Conservation (phyloP, 2,329 filamentous ascomycete species). For the Pseudopithomyces maydicus region DNA sequence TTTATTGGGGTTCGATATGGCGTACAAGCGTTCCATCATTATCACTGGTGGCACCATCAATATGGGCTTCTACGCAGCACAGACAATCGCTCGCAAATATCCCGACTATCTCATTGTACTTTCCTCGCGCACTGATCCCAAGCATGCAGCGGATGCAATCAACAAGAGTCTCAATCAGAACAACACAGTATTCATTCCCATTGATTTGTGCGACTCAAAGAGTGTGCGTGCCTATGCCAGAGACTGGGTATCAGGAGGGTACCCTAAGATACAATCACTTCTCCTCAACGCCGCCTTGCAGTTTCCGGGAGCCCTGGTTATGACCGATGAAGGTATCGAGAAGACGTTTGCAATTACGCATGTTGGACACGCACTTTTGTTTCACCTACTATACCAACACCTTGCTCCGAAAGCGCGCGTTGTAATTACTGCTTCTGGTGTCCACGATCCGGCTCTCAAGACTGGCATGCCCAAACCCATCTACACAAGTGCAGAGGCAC, state of each 20-base stretch:
- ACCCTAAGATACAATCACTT: constrained; percentile 52
- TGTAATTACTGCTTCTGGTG: constrained; percentile 49
- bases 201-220: constrained; percentile 50
- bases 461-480: constrained; percentile 45
- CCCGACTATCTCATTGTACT: constrained; percentile 24
- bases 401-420: constrained; percentile 50
- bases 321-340: constrained; percentile 53
- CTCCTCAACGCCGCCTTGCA: constrained; percentile 58
- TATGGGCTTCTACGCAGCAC: constrained; percentile 23
- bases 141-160: constrained; percentile 50
- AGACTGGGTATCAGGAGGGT: constrained; percentile 39
- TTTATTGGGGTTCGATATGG: not conserved
- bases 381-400: constrained; percentile 52
- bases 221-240: constrained; percentile 51
- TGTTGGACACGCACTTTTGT: constrained; percentile 57
- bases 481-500: constrained; percentile 52
- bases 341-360: constrained; percentile 57
- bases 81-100: constrained; percentile 21
- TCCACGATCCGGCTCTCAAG: constrained; percentile 55
- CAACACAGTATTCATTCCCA: constrained; percentile 50
- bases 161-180: constrained; percentile 48
- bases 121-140: constrained; percentile 44
- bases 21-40: constrained; percentile 20
- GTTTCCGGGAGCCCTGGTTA: constrained; percentile 42
- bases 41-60: constrained; percentile 34